Percentiles rank a stretch among this genome's conserved stretches.
Conservation (phyloP, 1,284 basidiomycete genomes). For the Leccinum variabile region DNA sequence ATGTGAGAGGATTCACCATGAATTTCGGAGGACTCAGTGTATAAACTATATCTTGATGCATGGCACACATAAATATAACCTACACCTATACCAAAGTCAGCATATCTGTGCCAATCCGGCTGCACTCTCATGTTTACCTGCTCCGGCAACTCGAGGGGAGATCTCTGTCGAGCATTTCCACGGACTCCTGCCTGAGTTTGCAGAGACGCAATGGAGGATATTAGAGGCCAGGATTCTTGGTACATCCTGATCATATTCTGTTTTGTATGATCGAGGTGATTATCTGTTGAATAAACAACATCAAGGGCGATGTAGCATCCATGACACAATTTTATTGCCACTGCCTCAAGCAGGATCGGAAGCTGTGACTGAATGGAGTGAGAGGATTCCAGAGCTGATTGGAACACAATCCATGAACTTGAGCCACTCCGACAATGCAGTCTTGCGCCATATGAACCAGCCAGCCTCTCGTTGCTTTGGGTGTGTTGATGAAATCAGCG, state of each 20-base stretch:
- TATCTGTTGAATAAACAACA: conserved; percentile 43
- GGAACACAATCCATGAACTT: conserved; percentile 42
- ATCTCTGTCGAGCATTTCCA: conserved; percentile 54
- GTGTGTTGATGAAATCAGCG: no score
- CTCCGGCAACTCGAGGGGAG: conserved; percentile 52
- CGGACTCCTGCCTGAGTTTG: conserved; percentile 57
- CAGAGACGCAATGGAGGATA: conserved; percentile 59
- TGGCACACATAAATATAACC: no score
- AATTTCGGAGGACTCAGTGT: no score
- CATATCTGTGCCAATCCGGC: conserved; percentile 44
- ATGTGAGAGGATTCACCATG: no score
- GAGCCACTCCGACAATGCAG: conserved; percentile 41
- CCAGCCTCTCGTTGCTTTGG: no score
- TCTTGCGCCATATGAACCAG: no score
- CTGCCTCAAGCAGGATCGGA: conserved; percentile 8
- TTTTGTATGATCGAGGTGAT: not conserved
- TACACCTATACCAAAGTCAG: conserved; percentile 42
- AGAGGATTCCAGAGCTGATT: conserved; percentile 17
- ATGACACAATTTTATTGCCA: conserved; percentile 44
- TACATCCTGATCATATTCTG: conserved; percentile 25
- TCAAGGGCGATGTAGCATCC: conserved; percentile 57
- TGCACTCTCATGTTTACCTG: conserved; percentile 65
- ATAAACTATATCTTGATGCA: no score
- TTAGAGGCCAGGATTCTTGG: conserved; percentile 61
- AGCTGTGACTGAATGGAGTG: not conserved